Conservation (phyloP, 768 basidiomycete species). For the Xanthoconium stramineum region DNA sequence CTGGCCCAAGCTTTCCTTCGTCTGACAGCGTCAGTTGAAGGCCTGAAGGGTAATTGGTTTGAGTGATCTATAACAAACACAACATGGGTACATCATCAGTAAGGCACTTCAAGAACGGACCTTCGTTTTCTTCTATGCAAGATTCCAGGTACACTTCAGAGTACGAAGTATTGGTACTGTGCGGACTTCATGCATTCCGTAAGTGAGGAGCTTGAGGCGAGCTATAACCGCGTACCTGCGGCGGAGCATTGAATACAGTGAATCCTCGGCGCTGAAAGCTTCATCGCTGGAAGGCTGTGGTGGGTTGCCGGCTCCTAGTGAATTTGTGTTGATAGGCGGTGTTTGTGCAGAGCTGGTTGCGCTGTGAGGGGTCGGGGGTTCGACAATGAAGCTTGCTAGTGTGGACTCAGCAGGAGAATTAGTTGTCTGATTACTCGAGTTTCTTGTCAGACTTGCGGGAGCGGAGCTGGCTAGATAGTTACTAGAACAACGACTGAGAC, state of each 20-base stretch:
- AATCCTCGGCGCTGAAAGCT: neutral
- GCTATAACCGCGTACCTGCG: constrained; percentile 7
- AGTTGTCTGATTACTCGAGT: constrained; percentile 5
- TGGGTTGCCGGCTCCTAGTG: neutral
- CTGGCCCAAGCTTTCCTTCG: constrained; percentile 6
- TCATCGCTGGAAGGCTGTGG: constrained; percentile 1
- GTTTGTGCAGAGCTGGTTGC: neutral
- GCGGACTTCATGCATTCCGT: constrained; percentile 2
- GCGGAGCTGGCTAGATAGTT: neutral
- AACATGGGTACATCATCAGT: neutral
- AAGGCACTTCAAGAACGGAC: neutral
- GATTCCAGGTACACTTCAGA: constrained; percentile 7
- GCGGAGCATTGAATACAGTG: constrained; percentile 1
- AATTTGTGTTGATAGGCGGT: neutral
- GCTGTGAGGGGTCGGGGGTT: constrained; percentile 9
- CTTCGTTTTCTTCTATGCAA: constrained; percentile 6
- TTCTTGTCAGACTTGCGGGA: neutral
- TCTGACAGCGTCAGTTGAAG: neutral
- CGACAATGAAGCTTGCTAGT: constrained; percentile 5
- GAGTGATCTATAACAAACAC: neutral
- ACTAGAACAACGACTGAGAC: neutral
- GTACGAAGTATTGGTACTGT: constrained; percentile 11
- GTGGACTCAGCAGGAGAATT: constrained; percentile 7
- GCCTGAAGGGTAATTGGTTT: constrained; percentile 5
- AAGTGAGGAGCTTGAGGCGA: neutral